Evolutionary conservation across 1,139 yeast species (phyloP), one percentile per base, ranked within the genome.

Genomic region (Wickerhamiella infanticola): DNA sequence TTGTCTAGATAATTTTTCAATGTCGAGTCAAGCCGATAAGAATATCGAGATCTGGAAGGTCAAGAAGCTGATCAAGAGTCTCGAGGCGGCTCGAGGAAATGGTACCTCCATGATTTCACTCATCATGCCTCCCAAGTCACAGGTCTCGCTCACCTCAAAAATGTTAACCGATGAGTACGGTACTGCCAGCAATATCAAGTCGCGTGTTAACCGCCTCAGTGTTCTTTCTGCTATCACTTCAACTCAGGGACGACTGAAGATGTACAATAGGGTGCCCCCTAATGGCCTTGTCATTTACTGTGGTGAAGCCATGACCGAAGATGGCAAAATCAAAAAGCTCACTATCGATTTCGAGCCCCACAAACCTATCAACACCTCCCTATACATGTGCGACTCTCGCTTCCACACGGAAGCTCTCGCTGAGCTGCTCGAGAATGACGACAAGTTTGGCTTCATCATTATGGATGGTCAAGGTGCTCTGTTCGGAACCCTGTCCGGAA

Each of bases 381-480:
- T 90, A 60, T 90, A 90, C 64, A 68, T 88, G 58, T 90, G 98
- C 77, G 98, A 90, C 70, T 88, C 88, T 70, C 90, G 88, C 65
- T 90, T 90, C 73, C 98, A 90, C 66, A 94, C 95, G 35, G 98
- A 90, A 67, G 96, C 95, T 3, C 74, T 90, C 51, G 77, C 94
- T 45, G 98, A 90, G 67, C 74, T 90, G 62, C 73, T 90, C 56
- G 96, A 90, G 69, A 79, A 85, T 54, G 98, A 90, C 65, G 95
- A 93, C 63, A 77, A 85, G 66, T 90, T 88, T 58, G 98, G 98
- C 45, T 90, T 90, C 69, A 90, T 90, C 58, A 81, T 90, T 58
- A 90, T 90, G 98, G 98, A 90, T 67, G 98, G 98, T 84, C 86
- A 86, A 64, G 98, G 98, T 50, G 84, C 96, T 3, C 72, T 90